These are phyloP conservation scores for Penicillium lividum DNA, from an alignment of 495 filamentous ascomycete species.

Conservation along the genomic window DNA sequence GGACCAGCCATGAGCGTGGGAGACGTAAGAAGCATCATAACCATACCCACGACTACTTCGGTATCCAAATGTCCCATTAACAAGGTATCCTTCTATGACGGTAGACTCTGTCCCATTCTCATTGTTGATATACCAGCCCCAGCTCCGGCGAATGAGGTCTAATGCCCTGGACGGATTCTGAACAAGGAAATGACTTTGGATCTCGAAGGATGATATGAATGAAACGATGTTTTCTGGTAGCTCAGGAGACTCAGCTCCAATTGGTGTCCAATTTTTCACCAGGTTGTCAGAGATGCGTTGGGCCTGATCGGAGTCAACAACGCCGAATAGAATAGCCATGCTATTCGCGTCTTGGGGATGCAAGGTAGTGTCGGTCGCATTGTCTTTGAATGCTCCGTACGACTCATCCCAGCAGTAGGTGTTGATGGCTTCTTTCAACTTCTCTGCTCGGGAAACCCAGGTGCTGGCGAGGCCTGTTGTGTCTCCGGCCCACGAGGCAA, in stretches of 20 bases:
- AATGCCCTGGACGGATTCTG: constrained; percentile 49
- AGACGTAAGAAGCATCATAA: constrained; percentile 40
- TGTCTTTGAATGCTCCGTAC: constrained; percentile 59
- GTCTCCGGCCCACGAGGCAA: constrained; percentile 53
- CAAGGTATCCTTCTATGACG: constrained; percentile 59
- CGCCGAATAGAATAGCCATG: constrained; percentile 42
- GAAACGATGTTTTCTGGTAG: constrained; percentile 60
- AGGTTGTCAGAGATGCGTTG: constrained; percentile 47
- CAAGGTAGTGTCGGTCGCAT: constrained; percentile 46
- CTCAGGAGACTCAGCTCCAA: constrained; percentile 60
- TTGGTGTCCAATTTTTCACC: constrained; percentile 54
- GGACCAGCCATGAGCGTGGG: constrained; percentile 64
- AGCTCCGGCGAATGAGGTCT: constrained; percentile 57
- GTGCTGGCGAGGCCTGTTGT: constrained; percentile 42
- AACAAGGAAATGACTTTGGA: constrained; percentile 57
- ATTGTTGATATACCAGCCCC: constrained; percentile 64
- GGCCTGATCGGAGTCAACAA: constrained; percentile 38
- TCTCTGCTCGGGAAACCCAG: constrained; percentile 42
- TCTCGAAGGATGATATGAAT: constrained; percentile 62
- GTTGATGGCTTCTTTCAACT: constrained; percentile 45
- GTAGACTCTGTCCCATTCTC: constrained; percentile 62
- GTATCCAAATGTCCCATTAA: constrained; percentile 58
- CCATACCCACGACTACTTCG: constrained; percentile 44
- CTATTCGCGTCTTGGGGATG: constrained; percentile 57
- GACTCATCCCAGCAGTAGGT: constrained; percentile 51